Conservation (phyloP, 768 basidiomycete genomes). For the Lactarius vividus region DNA sequence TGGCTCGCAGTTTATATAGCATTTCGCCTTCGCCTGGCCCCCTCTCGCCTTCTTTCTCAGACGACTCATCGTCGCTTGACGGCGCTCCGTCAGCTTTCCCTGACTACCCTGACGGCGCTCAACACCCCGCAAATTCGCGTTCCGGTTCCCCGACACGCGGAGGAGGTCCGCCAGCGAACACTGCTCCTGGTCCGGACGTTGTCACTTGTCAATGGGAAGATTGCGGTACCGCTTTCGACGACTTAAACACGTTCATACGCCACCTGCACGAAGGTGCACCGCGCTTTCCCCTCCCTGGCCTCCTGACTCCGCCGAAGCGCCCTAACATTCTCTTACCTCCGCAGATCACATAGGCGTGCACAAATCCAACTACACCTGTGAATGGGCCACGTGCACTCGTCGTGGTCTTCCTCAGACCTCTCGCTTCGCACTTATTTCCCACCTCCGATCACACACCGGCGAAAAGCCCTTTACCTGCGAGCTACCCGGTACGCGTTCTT, state of each 20-base stretch:
- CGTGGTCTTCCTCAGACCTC: constrained; percentile 83
- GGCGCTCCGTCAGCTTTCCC: constrained; percentile 18
- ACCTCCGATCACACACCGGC: constrained; percentile 89
- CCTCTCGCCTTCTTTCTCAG: constrained; percentile 41
- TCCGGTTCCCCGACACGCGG: constrained; percentile 39
- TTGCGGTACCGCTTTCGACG: constrained; percentile 70
- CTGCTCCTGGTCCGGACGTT: constrained; percentile 43
- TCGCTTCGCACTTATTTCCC: constrained; percentile 86
- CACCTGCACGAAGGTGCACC: constrained; percentile 79
- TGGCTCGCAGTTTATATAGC: constrained; percentile 38
- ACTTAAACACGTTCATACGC: constrained; percentile 71
- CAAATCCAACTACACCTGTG: constrained; percentile 84
- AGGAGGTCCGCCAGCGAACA: constrained; percentile 28
- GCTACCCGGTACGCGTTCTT: constrained; percentile 59
- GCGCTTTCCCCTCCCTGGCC: neutral
- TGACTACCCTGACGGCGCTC: constrained; percentile 32
- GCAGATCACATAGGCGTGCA: constrained; percentile 79
- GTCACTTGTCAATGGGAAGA: constrained; percentile 84
- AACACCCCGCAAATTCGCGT: constrained; percentile 33
- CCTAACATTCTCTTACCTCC: constrained; percentile 25
- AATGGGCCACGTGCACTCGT: constrained; percentile 82
- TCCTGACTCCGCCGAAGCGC: constrained; percentile 15
- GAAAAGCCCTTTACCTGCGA: constrained; percentile 90
- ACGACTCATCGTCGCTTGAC: constrained; percentile 29
- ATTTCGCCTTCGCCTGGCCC: constrained; percentile 42